phyloP scores from a whole-genome alignment of 2,329 filamentous ascomycete species.

The Penicillium hordei region DNA sequence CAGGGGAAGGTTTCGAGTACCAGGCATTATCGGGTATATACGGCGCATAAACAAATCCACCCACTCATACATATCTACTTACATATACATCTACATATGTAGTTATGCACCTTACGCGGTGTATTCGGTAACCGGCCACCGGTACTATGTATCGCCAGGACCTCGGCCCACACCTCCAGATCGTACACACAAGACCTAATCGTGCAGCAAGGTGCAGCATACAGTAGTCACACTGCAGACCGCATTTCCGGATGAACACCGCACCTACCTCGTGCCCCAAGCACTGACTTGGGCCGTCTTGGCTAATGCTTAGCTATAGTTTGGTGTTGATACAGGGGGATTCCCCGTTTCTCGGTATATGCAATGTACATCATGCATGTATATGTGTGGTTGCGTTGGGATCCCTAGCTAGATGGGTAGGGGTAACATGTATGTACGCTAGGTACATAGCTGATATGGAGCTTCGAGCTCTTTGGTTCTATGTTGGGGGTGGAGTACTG shows the following conservation, averaged over 20 bases:
- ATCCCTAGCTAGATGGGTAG: background rate
- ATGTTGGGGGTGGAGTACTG: background rate
- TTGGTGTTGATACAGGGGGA: background rate
- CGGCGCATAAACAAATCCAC: background rate
- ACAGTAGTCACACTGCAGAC: background rate
- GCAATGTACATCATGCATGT: background rate
- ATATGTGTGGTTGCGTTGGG: background rate
- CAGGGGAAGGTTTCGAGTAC: too few relatives aligned
- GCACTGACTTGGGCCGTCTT: constrained; percentile 1
- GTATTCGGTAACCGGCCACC: background rate
- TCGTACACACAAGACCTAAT: too few relatives aligned
- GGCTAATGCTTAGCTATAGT: constrained; percentile 11
- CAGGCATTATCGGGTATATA: too few relatives aligned
- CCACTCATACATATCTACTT: background rate
- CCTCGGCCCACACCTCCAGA: background rate
- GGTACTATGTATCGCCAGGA: background rate
- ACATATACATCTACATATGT: too few relatives aligned
- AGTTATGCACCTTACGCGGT: background rate
- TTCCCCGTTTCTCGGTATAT: background rate
- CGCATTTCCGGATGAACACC: background rate
- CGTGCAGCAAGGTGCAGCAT: constrained; percentile 1
- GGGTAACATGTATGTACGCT: background rate
- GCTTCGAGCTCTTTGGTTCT: background rate
- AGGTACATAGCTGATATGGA: background rate
- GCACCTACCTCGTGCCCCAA: background rate